Base-by-base conservation (phyloP, 805 yeast genomes). In the Sugiyamaella chiloensis region DNA sequence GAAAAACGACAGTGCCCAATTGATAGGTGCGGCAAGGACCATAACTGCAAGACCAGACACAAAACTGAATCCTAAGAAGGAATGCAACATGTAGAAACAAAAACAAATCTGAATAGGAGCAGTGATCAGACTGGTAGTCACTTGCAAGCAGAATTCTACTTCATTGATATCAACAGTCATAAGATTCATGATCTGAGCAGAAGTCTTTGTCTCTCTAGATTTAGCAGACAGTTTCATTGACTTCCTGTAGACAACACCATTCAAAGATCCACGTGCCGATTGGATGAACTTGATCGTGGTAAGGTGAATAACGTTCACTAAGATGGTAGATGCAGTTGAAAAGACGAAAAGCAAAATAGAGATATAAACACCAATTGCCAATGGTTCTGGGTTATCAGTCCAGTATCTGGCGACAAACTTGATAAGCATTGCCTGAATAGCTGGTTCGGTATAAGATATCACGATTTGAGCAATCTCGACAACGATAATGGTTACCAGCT, bases 51-150 rank as follows among this genome's bases (percentile, higher is more conserved):
- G 23, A 5, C 49, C 49, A 11, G 39, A 32, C 5, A 46, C 29
- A 31, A 46, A 46, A 23, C 49, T 46, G 24, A 24, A 40, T 12
- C 49, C 49, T n/a, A 46, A 19, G 19, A 46, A 40, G 12, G 37
- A 14, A 63, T 87, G 78, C 41, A 88, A 71, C 1, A 90, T 83
- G 45, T 74, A 66, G 56, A 88, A 72, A 72, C 96, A 88, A 48
- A 88, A 67, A 27, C 75, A 58, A 55, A 88, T 80, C 68, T 89
- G 96, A 69, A 87, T 85, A 2, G 96, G 96, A 47, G 95, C 96
- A 1, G 96, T 87, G 90, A 95, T 85, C 46, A 85, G 72, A 39
- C 86, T 73, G 58, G 85, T 85, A 51, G 87, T 77, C 67, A 83
- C 80, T 63, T 85, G 90, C 17, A 83, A 76, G 24, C 82, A 66